Conservation (phyloP, 1,284 basidiomycete species). For the Ustilago vetiveriae region DNA sequence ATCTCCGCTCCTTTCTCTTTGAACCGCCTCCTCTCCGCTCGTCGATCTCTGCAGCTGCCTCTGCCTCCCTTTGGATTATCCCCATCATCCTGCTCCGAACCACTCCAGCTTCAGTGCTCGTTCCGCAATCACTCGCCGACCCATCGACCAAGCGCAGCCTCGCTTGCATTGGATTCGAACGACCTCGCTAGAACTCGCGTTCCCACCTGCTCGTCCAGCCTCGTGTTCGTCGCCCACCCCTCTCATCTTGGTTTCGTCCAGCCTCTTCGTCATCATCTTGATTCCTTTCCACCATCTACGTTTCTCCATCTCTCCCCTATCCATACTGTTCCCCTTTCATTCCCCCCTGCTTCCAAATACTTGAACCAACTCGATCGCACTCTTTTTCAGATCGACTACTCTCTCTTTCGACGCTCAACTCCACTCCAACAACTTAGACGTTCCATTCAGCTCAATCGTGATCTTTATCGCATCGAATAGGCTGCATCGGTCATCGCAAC, state of each 20-base stretch:
- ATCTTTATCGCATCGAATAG: slow-evolving; percentile 7
- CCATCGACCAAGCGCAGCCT: not conserved
- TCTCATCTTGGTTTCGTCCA: slow-evolving; percentile 2
- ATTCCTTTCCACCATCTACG: slow-evolving; percentile 36
- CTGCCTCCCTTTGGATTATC: slow-evolving; percentile 2
- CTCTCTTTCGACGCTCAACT: slow-evolving; percentile 12
- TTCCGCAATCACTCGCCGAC: slow-evolving; percentile 1
- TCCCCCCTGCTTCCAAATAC: slow-evolving; percentile 2
- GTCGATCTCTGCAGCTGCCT: slow-evolving; percentile 38
- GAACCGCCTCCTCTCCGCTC: slow-evolving; percentile 22
- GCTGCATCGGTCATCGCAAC: slow-evolving; percentile 21
- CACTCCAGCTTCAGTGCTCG: slow-evolving; percentile 2
- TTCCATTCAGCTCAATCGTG: slow-evolving; percentile 14
- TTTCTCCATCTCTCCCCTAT: slow-evolving; percentile 16
- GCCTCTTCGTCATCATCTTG: slow-evolving; percentile 31
- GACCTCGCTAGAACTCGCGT: slow-evolving; percentile 13
- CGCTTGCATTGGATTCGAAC: slow-evolving; percentile 4
- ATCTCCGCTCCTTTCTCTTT: slow-evolving; percentile 7
- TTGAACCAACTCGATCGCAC: slow-evolving; percentile 23
- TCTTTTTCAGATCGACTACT: slow-evolving; percentile 21
- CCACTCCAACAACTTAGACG: slow-evolving; percentile 13
- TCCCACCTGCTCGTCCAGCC: slow-evolving; percentile 1
- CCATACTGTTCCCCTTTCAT: slow-evolving; percentile 8
- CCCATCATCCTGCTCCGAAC: not conserved
- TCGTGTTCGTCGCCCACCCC: slow-evolving; percentile 12